Conservation (phyloP, 805 yeast genomes). For the Metschnikowia cubensis region DNA sequence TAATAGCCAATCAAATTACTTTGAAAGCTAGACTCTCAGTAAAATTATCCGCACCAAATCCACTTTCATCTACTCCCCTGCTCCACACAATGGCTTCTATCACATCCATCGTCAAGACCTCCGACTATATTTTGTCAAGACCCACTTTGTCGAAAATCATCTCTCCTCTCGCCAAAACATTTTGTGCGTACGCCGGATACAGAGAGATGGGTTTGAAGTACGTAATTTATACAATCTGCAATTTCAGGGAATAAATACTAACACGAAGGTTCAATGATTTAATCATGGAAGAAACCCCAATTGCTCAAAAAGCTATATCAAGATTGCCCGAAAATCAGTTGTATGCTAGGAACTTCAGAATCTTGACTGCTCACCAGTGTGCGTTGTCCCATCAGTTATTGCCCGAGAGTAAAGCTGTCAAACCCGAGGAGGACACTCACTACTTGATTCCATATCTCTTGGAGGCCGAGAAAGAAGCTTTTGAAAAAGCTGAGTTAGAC, state of each 20-base stretch:
- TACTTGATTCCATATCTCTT: slow-evolving; percentile 85
- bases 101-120: slow-evolving; percentile 67
- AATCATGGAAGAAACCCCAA: slow-evolving; percentile 80
- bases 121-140: slow-evolving; percentile 75
- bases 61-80: slow-evolving; percentile 1
- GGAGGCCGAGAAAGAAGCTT: slow-evolving; percentile 90
- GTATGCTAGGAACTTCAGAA: slow-evolving; percentile 90
- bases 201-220: slow-evolving; percentile 85
- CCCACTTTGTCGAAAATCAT: slow-evolving; percentile 74
- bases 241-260: slow-evolving; percentile 12
- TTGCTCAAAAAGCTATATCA: slow-evolving; percentile 78
- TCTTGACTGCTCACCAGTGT: slow-evolving; percentile 87
- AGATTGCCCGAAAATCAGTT: slow-evolving; percentile 83
- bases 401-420: slow-evolving; percentile 73
- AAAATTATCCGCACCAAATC: slow-evolving; percentile 3
- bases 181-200: slow-evolving; percentile 79
- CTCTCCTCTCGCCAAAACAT: slow-evolving; percentile 75
- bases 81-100: slow-evolving; percentile 46
- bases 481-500: slow-evolving; percentile 86
- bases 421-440: slow-evolving; percentile 75
- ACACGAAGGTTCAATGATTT: slow-evolving; percentile 71
- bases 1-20: slow-evolving; percentile 14
- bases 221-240: slow-evolving; percentile 11
- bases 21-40: slow-evolving; percentile 11
- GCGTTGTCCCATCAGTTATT: slow-evolving; percentile 79